These are phyloP conservation scores for Aegilops longissima DNA, from an alignment of 176 grass and related monocot species.

Conservation along the genomic window DNA sequence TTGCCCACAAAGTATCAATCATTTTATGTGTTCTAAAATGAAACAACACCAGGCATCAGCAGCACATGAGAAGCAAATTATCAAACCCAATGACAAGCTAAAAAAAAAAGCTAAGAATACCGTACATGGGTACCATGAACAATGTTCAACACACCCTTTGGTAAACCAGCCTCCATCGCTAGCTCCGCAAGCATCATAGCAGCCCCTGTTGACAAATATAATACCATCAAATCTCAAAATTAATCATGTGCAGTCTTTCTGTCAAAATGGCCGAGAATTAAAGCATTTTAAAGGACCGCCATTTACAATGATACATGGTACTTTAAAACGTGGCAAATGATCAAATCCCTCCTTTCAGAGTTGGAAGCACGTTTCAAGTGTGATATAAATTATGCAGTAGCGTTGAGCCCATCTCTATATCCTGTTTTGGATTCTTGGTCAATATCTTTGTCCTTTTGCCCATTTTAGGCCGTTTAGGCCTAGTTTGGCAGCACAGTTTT, in stretches of 20 bases:
- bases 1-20: slow-evolving; percentile 1
- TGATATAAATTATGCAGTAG: no score
- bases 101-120: slow-evolving; percentile 4
- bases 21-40: neutral
- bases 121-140: slow-evolving; percentile 98
- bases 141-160: slow-evolving; percentile 92
- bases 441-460: no score
- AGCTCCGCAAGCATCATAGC: slow-evolving; percentile 95
- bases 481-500: no score
- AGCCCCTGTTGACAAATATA: slow-evolving; percentile 60
- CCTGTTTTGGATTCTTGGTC: no score
- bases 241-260: neutral
- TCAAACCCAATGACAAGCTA: neutral
- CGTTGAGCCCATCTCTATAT: no score
- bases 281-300: neutral
- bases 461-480: no score
- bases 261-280: neutral
- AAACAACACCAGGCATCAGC: neutral
- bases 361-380: no score
- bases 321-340: neutral
- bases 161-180: slow-evolving; percentile 89
- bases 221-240: slow-evolving; percentile 20
- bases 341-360: no score
- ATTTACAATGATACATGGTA: neutral
- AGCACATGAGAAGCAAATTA: slow-evolving; percentile 13